Conservation (phyloP, 441 rosid species). For the Daphne laureola region DNA sequence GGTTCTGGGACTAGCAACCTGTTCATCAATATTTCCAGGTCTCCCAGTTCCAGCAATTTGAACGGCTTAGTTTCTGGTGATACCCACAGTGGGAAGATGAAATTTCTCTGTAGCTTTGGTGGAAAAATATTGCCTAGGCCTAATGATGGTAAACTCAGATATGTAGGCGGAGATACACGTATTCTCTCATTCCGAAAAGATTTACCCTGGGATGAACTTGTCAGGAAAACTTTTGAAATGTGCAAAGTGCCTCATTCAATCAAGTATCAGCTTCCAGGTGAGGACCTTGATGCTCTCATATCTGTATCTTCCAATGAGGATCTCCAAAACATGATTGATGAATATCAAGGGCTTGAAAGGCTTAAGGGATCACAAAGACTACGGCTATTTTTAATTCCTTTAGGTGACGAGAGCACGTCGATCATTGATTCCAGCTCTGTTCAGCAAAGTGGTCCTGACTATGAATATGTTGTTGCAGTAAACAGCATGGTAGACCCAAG, state of each 20-base stretch:
- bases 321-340: constrained; percentile 60
- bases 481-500: constrained; percentile 33
- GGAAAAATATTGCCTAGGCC: constrained; percentile 54
- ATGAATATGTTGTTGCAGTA: constrained; percentile 33
- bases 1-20: constrained; percentile 23
- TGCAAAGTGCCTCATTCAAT: constrained; percentile 41
- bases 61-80: constrained; percentile 24
- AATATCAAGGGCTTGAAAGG: constrained; percentile 39
- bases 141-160: constrained; percentile 47
- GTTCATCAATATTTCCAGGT: constrained; percentile 18
- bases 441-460: constrained; percentile 31
- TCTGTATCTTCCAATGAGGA: constrained; percentile 55
- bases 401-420: constrained; percentile 26
- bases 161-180: constrained; percentile 57
- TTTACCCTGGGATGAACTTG: constrained; percentile 43
- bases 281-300: constrained; percentile 57
- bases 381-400: constrained; percentile 44
- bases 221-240: constrained; percentile 33
- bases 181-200: constrained; percentile 34
- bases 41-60: constrained; percentile 23
- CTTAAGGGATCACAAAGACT: constrained; percentile 43
- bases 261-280: constrained; percentile 71
- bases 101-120: constrained; percentile 54
- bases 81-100: constrained; percentile 35
- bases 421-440: constrained; percentile 25